These are phyloP conservation scores for Aspergillus fijiensis DNA, from an alignment of 2,329 filamentous ascomycete species.

Conservation along the genomic window DNA sequence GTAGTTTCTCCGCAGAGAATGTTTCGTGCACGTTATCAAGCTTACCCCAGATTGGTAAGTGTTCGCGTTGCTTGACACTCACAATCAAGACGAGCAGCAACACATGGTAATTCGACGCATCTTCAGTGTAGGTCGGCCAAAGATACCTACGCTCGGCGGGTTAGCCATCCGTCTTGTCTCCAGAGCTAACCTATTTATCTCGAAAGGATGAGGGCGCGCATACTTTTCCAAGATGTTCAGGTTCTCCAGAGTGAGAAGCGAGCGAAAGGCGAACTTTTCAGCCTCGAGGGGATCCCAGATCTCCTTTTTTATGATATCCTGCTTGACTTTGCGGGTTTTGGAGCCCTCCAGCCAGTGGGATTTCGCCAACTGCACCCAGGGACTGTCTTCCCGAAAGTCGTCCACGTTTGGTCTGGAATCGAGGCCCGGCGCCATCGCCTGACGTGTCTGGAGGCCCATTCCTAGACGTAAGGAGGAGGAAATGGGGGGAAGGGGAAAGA, in stretches of 20 bases:
- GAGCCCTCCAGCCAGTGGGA: slow-evolving; percentile 77
- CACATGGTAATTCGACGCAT: slow-evolving; percentile 88
- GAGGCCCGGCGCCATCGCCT: slow-evolving; percentile 59
- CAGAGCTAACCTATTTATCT: background rate
- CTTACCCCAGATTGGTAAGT: slow-evolving; percentile 81
- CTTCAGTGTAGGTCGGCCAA: slow-evolving; percentile 88
- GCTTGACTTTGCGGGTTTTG: slow-evolving; percentile 73
- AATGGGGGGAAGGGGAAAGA: slow-evolving; percentile 2
- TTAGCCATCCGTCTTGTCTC: slow-evolving; percentile 17
- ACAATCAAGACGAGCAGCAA: slow-evolving; percentile 80
- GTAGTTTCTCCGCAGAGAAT: slow-evolving; percentile 10
- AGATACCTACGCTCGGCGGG: slow-evolving; percentile 64
- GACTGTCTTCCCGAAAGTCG: slow-evolving; percentile 43
- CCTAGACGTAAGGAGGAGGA: slow-evolving; percentile 22
- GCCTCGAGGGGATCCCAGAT: slow-evolving; percentile 88
- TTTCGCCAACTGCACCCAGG: slow-evolving; percentile 69
- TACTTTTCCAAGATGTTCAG: slow-evolving; percentile 84
- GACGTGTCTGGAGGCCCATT: slow-evolving; percentile 44
- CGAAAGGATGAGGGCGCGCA: slow-evolving; percentile 21
- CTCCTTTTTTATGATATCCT: slow-evolving; percentile 77
- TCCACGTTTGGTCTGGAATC: slow-evolving; percentile 45
- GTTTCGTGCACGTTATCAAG: slow-evolving; percentile 6
- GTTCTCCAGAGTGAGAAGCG: slow-evolving; percentile 80
- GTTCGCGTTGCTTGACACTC: slow-evolving; percentile 85
- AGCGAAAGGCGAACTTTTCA: slow-evolving; percentile 73